phyloP scores from a whole-genome alignment of 768 basidiomycete genomes.

The Asterophora parasitica region DNA sequence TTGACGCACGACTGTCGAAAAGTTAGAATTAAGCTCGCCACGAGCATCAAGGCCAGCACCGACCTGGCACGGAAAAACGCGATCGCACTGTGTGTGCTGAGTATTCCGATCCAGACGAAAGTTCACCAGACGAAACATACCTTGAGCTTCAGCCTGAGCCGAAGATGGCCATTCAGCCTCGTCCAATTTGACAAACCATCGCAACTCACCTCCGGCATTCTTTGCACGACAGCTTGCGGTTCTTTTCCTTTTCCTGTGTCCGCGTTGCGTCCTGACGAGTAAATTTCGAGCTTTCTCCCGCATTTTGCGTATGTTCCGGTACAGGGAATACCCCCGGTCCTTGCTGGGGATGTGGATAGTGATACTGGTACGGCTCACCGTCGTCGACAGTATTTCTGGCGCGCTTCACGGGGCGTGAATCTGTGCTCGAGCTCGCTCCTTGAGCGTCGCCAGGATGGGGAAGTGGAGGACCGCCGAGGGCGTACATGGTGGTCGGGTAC shows the following conservation, averaged over 20 bases:
- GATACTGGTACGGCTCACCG: background rate
- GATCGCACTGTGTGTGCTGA: constrained; percentile 44
- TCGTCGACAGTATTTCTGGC: constrained; percentile 2
- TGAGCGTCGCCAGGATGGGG: constrained; percentile 11
- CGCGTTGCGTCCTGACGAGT: constrained; percentile 13
- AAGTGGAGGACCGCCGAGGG: constrained; percentile 2
- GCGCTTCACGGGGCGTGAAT: constrained; percentile 4
- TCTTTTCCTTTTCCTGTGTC: constrained; percentile 36
- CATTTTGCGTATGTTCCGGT: background rate
- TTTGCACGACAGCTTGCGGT: constrained; percentile 43
- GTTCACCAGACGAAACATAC: constrained; percentile 19
- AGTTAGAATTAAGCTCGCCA: constrained; percentile 13
- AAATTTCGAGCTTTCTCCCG: background rate
- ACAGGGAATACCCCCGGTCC: constrained; percentile 2
- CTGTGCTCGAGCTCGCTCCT: background rate
- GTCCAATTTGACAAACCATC: background rate
- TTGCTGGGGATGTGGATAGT: background rate
- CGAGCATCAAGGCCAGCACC: background rate
- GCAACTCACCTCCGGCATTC: constrained; percentile 43
- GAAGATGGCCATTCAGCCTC: background rate
- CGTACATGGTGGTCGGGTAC: background rate
- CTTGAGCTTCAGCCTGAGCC: constrained; percentile 44
- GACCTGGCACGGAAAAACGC: constrained; percentile 60
- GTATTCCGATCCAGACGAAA: background rate
- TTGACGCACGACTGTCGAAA: constrained; percentile 52